A percentile compares a stretch with the other conserved stretches of the same genome.
These are phyloP conservation scores for Rhododendron griersonianum DNA, from an alignment of 148 eudicot genomes.

Conservation along the genomic window DNA sequence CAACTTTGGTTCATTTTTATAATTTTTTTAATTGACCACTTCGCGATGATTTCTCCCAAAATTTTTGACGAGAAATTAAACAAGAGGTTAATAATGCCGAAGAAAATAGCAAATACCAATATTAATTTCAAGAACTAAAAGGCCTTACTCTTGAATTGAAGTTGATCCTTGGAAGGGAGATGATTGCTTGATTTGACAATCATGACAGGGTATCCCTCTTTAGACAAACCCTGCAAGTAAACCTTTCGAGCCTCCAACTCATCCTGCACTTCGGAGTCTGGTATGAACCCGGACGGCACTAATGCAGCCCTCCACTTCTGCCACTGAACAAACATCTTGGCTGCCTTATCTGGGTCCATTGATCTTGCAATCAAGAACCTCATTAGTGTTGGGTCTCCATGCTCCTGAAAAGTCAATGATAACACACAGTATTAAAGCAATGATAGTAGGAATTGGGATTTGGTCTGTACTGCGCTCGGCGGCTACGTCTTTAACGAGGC, in stretches of 20 bases:
- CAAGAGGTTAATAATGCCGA: neutral
- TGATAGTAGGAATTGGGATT: too few species aligned
- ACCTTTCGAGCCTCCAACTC: constrained; percentile 33
- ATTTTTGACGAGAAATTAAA: neutral
- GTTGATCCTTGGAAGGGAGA: constrained; percentile 49
- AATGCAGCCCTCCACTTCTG: constrained; percentile 46
- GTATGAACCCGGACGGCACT: constrained; percentile 36
- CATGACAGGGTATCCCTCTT: constrained; percentile 32
- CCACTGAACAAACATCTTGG: constrained; percentile 57
- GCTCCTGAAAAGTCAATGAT: constrained; percentile 18
- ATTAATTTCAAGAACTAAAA: neutral
- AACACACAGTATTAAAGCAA: neutral
- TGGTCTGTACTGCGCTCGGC: too few species aligned
- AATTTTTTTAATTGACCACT: too few species aligned
- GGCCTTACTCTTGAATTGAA: constrained; percentile 47
- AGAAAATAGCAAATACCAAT: neutral
- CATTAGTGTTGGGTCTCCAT: constrained; percentile 37
- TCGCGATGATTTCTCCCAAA: too few species aligned
- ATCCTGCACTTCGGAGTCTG: constrained; percentile 40
- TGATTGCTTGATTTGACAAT: constrained; percentile 36
- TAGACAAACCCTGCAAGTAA: constrained; percentile 40
- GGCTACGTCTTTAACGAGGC: too few species aligned
- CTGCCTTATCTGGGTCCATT: constrained; percentile 48
- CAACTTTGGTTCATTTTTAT: too few species aligned
- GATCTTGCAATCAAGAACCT: constrained; percentile 61